Percentiles rank a stretch among this genome's conserved stretches.
These are phyloP conservation scores for Biscutella laevigata DNA, from an alignment of 441 rosid genomes.

Conservation along the genomic window DNA sequence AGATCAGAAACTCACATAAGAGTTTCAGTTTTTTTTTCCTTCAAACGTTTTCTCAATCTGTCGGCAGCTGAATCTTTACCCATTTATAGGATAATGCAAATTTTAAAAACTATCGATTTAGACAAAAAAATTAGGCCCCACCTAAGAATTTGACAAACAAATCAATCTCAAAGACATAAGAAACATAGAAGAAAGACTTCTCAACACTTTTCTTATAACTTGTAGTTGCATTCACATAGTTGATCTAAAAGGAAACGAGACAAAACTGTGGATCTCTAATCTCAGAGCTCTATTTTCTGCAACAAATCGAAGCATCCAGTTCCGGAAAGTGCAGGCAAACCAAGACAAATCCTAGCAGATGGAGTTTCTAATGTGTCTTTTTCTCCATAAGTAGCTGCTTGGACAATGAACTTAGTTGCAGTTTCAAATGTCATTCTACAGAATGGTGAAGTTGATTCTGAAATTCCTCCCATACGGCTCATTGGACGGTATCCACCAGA, in stretches of 20 bases:
- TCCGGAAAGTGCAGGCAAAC: constrained; percentile 83
- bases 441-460: constrained; percentile 70
- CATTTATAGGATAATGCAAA: not conserved
- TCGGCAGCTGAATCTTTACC: constrained; percentile 16
- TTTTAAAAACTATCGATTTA: not conserved
- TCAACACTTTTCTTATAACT: not conserved
- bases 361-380: constrained; percentile 70
- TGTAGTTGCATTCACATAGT: not conserved
- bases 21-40: constrained; percentile 5
- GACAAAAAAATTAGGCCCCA: constrained; percentile 15
- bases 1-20: constrained; percentile 9
- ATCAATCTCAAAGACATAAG: not conserved
- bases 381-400: constrained; percentile 70
- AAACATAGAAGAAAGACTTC: not conserved
- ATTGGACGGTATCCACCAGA: constrained; percentile 81
- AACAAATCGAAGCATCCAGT: constrained; percentile 86
- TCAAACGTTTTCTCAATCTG: constrained; percentile 16
- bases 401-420: constrained; percentile 84
- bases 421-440: constrained; percentile 89
- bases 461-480: constrained; percentile 88
- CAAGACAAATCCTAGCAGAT: constrained; percentile 85
- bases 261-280: not conserved
- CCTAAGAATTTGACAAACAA: constrained; percentile 4
- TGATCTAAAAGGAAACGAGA: not conserved
- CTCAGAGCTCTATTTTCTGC: constrained; percentile 63